Evolutionary conservation across 192 early-diverging fungal genomes (phyloP).

Genomic region (Coemansia javaensis): DNA sequence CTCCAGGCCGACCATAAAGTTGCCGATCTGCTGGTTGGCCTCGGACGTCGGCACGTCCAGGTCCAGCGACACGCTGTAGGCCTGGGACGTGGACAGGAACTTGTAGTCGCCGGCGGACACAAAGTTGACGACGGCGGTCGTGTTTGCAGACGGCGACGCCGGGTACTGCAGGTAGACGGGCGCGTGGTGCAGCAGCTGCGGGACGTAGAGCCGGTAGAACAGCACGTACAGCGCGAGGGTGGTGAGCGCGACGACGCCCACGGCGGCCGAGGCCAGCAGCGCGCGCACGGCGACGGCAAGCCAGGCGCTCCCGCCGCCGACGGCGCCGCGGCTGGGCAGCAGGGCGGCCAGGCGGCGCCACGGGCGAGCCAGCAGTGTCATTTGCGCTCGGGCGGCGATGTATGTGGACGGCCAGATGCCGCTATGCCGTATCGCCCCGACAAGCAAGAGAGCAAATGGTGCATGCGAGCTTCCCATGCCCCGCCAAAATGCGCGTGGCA

Average conservation of each 20-base stretch:
- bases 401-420: too few relatives aligned
- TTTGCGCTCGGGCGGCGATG: too few relatives aligned
- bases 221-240: conserved; percentile 46
- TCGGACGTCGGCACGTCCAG: conserved; percentile 59
- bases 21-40: conserved; percentile 55
- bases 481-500: too few relatives aligned
- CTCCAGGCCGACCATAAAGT: conserved; percentile 65
- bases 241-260: conserved; percentile 11
- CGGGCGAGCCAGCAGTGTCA: too few relatives aligned
- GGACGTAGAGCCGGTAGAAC: conserved; percentile 63
- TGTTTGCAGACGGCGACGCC: conserved; percentile 1
- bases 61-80: conserved; percentile 56
- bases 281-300: conserved; percentile 16
- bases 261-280: conserved; percentile 16
- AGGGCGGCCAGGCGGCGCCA: too few relatives aligned
- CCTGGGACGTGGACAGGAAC: conserved; percentile 50
- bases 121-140: conserved; percentile 19
- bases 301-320: too few relatives aligned
- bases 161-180: conserved; percentile 57
- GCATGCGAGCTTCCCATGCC: too few relatives aligned
- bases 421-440: too few relatives aligned
- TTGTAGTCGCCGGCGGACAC: conserved; percentile 34
- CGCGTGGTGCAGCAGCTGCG: conserved; percentile 51
- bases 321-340: too few relatives aligned
- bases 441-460: too few relatives aligned